Percentiles rank a stretch among this genome's conserved stretches.
These are phyloP conservation scores for Endotrypanum monterogeii DNA, from an alignment of 208 protist species.

Conservation along the genomic window DNA sequence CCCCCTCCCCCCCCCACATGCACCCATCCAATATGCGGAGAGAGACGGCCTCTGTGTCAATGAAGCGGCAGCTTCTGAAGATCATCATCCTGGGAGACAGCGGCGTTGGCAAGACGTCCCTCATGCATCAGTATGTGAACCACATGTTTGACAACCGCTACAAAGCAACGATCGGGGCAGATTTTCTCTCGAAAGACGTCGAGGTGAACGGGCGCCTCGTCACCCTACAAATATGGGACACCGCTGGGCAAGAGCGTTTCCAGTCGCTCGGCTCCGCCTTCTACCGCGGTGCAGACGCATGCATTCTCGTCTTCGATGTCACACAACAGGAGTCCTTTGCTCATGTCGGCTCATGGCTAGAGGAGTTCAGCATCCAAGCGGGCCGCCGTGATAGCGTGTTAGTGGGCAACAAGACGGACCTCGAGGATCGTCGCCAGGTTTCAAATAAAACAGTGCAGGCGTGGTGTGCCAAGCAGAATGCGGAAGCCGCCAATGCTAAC, in stretches of 20 bases:
- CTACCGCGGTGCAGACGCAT: conserved; percentile 99
- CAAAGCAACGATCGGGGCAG: conserved; percentile 99
- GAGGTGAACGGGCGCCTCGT: conserved; percentile 96
- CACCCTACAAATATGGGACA: conserved; percentile 97
- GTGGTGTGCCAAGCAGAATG: conserved; percentile 94
- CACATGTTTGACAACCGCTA: conserved; percentile 95
- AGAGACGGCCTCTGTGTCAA: conserved; percentile 29
- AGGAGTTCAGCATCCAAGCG: conserved; percentile 98
- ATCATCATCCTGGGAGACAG: conserved; percentile 94
- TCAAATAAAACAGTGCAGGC: conserved; percentile 91
- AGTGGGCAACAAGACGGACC: conserved; percentile 99
- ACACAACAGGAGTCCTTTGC: conserved; percentile 87
- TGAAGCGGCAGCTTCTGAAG: conserved; percentile 91
- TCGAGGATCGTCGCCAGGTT: conserved; percentile 95
- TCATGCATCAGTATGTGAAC: conserved; percentile 93
- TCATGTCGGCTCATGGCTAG: conserved; percentile 95
- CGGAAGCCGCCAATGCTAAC: conserved; percentile 37
- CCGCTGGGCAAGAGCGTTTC: conserved; percentile 99
- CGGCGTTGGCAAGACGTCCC: conserved; percentile 91
- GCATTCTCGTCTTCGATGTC: conserved; percentile 91
- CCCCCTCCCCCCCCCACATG: background rate
- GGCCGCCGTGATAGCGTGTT: conserved; percentile 98
- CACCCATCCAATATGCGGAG: background rate
- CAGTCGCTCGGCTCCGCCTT: conserved; percentile 98
- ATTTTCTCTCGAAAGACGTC: conserved; percentile 99